Percentiles rank a stretch among this genome's conserved stretches.
These are phyloP conservation scores for Colletotrichum musicola DNA, from an alignment of 2,329 filamentous ascomycete species.

Conservation along the genomic window DNA sequence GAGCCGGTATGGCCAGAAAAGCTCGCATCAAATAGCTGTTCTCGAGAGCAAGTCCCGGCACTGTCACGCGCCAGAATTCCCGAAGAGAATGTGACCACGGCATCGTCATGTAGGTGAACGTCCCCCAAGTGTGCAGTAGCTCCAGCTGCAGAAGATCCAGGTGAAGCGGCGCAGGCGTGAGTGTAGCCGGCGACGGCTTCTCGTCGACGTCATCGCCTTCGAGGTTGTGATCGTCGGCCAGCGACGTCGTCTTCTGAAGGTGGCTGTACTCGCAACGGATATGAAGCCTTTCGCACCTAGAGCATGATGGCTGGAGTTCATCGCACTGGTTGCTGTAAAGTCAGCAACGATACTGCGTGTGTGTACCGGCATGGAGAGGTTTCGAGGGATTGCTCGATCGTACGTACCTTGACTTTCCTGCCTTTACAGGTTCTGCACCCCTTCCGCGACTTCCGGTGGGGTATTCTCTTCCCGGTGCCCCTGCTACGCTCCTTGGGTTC, in stretches of 20 bases:
- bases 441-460: constrained; percentile 1
- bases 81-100: constrained; percentile 5
- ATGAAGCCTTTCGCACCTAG: constrained; percentile 8
- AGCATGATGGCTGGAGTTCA: constrained; percentile 14
- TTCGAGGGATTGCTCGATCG: too few relatives aligned
- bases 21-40: constrained; percentile 22
- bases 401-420: constrained; percentile 27
- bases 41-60: constrained; percentile 12
- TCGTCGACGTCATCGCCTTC: background rate
- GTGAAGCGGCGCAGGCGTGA: too few relatives aligned
- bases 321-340: background rate
- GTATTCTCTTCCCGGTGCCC: background rate
- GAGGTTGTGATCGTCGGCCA: too few relatives aligned
- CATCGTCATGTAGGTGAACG: constrained; percentile 7
- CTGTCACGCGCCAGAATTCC: constrained; percentile 29
- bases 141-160: constrained; percentile 24
- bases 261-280: constrained; percentile 8
- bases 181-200: background rate
- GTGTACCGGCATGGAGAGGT: too few relatives aligned
- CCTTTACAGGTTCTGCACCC: background rate
- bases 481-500: background rate
- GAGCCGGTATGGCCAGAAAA: constrained; percentile 21
- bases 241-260: background rate
- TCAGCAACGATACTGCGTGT: background rate
- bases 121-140: constrained; percentile 19